Percentiles rank a stretch among this genome's conserved stretches.
Evolutionary conservation across 768 basidiomycete species (phyloP).

Genomic region (Tylopilus vinaceipallidus): DNA sequence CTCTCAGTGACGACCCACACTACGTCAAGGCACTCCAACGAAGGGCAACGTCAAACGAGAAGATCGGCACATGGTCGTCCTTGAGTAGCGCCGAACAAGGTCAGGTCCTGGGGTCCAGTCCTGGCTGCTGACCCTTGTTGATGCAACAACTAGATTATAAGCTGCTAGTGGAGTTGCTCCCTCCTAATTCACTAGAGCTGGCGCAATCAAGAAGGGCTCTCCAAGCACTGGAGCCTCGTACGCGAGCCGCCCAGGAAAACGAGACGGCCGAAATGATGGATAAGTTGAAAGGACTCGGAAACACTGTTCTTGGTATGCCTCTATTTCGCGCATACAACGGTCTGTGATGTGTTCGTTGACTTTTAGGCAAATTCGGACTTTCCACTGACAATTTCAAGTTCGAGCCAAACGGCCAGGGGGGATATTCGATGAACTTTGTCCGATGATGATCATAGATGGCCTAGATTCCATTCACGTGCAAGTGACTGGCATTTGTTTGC

Average conservation of each 20-base stretch:
- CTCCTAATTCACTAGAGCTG: conserved; percentile 49
- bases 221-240: conserved; percentile 56
- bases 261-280: conserved; percentile 91
- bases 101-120: conserved; percentile 25
- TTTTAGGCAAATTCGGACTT: conserved; percentile 83
- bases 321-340: background rate
- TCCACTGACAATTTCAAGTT: conserved; percentile 98
- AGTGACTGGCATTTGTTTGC: background rate
- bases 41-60: conserved; percentile 84
- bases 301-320: conserved; percentile 75
- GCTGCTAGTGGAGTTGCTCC: conserved; percentile 61
- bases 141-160: conserved; percentile 63
- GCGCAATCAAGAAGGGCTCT: conserved; percentile 50
- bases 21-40: conserved; percentile 89
- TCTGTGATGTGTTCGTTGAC: background rate
- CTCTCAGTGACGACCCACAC: conserved; percentile 78
- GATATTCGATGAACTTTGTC: conserved; percentile 89
- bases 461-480: background rate
- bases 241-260: conserved; percentile 74
- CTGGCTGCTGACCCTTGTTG: background rate
- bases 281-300: conserved; percentile 91
- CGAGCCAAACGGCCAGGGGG: conserved; percentile 90
- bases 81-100: conserved; percentile 84
- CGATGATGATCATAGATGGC: conserved; percentile 33
- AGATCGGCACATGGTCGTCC: conserved; percentile 78